Evolutionary conservation across 1,139 yeast genomes (phyloP), one percentile per base, ranked within the genome.

Genomic region (Kurtzmaniella quercitrusa): DNA sequence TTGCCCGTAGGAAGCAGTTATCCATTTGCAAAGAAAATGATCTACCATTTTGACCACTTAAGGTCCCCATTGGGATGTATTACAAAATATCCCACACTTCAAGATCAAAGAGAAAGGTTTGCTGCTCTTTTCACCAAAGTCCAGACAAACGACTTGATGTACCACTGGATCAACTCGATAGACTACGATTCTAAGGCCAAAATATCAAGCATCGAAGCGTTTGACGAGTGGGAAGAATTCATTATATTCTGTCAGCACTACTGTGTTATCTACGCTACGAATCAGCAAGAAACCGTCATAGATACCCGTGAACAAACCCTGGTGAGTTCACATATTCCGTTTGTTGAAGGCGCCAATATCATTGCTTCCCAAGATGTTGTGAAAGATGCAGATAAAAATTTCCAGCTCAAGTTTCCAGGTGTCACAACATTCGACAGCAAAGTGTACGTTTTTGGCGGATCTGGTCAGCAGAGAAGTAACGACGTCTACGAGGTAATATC

Each of bases 221-320:
- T 87, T 60, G 95, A 87, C 57, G 95, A 87, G 61, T 77, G 87
- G 81, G 95, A 87, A 60, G 95, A 87, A 59, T 86, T 86, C 51
- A 74, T 82, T 24, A 59, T 85, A 15, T 87, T 85, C 56, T 81
- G 90, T 50, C 94, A 85, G 53, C 94, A 86, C 57, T 87, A 87
- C 56, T 70, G 82, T 34, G 69, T 85, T 29, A 68, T 83, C 3
- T 90, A 85, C 59, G 88, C 90, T 1, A 72, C 82, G 1, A 80
- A 77, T 54, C 47, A 48, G n/a, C 46, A 46, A 39, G 41, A 36
- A 12, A 23, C 37, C 7, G 15, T 4, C n/a, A 18, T 39, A 11
- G 37, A 42, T 25, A 27, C n/a, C 9, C 12, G 23, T 38, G n/a
- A 19, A 24, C 46, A 47, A 19, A n/a, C 41, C 34, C 37, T 46